Evolutionary conservation across 2,329 filamentous ascomycete species (phyloP), one percentile per base, ranked within the genome.

Genomic region (Drechslera avenae): DNA sequence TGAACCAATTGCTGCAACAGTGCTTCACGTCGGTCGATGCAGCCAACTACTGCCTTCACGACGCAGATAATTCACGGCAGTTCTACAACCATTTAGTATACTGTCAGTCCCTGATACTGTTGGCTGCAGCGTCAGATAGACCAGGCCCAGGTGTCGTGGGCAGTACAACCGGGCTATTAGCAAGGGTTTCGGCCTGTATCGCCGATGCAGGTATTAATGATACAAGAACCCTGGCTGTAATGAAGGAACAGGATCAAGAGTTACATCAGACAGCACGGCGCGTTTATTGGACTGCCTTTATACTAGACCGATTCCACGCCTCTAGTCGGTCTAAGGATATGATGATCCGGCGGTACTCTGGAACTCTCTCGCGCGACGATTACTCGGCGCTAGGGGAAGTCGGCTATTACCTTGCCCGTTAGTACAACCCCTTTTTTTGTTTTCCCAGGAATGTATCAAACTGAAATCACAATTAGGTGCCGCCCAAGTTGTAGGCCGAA

Each of bases 231-330:
- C 40, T 73, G 14, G 46, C 46, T 10, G 41, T 42, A 12, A 39
- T 73, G 7, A 65, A 66, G 39, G 65, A 72, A 9, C 68, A 71
- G 39, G 68, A 71, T 30, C 48, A 53, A 21, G 69, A 73, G 14
- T 39, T 56, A 6, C 70, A 63, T 21, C 59, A 71, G 7, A 57
- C 62, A 17, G 60, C 69, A 23, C 66, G 72, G 2, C 71, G 70
- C 39, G 61, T 71, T 2, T 74, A 73, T 45, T 73, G 71, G 71
- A 59, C 67, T 30, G 57, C 69, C 1, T 66, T 74, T 41, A 71
- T 73, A 23, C 34, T 74, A n/a, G 72, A 74, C 40, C 67, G 70
- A 17, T 73, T 73, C 36, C 64, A 73, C 43, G 69, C 71, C 10
- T 67, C 70, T 37, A 66, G 66, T 47, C 62, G 66, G 31, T 66